Evolutionary conservation across 371 early-diverging fungal species (phyloP), one percentile per base, ranked within the genome.

Genomic region (Chytridiales sp.): DNA sequence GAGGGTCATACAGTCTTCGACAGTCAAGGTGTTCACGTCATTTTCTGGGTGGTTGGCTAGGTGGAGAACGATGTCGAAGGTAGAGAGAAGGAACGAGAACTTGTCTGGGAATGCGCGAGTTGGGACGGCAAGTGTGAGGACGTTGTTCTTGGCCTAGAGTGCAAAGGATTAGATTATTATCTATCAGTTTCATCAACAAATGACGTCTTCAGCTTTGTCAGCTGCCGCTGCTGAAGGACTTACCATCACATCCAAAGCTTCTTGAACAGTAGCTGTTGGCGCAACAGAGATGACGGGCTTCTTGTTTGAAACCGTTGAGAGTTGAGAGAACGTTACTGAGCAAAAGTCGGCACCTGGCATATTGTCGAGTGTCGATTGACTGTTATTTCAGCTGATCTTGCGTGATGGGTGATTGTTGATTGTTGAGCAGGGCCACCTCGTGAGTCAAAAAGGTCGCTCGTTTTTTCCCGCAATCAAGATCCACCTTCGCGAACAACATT

Each of bases 91-190:
- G 48, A 50, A 56, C 17, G 51, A 44, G 44, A 34, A 64, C 38
- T 57, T 56, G 57, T 53, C 30, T 1, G 64, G 64, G 31, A 56
- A 64, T 6, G 56, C 64, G 29, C 64, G 64, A 31, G 64, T 57
- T 3, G 64, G 42, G 44, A 64, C 47, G n/a, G 64, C 58, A 21
- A 64, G 42, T 19, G 58, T 58, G 38, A 64, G 43, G 13, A 64
- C 36, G 52, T 64, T 64, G 64, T 56, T 22, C 19, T 38, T 31
- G 26, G 58, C 58, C 64, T 64, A 30, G 13, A 5, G 13, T 1
- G 0, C n/a, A 19, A 43, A 8, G 9, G 29, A 9, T 19, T 26
- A 1, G 21, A 27, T 27, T 51, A 24, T 21, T 40, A 30, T 4
- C 38, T 22, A 22, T 26, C 9, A 15, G 38, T 24, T 27, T 44